Conservation (phyloP, 164 flowering plant species). For the Taxillus chinensis region DNA sequence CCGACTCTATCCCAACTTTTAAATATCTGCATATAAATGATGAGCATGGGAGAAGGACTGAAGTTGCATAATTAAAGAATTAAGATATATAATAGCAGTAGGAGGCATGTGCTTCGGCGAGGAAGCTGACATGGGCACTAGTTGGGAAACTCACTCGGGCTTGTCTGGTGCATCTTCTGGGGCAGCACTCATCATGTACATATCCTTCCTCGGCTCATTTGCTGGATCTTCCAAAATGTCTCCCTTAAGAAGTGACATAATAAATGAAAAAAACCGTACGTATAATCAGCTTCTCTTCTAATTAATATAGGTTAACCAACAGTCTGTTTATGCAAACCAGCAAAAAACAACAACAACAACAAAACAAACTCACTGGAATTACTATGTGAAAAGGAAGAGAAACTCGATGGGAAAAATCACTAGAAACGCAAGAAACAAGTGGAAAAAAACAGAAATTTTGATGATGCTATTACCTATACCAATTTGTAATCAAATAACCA, state of each 20-base stretch:
- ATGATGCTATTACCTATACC: too few species aligned
- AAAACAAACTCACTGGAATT: too few species aligned
- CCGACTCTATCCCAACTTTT: slow-evolving; percentile 65
- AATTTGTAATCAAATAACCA: too few species aligned
- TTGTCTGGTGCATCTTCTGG: slow-evolving; percentile 81
- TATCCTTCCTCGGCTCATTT: slow-evolving; percentile 83
- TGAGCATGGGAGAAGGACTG: neutral
- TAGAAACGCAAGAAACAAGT: too few species aligned
- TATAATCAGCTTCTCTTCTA: too few species aligned
- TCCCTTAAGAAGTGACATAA: slow-evolving; percentile 41
- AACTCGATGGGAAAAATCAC: too few species aligned
- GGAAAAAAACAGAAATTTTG: too few species aligned
- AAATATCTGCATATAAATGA: slow-evolving; percentile 38
- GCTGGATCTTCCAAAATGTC: slow-evolving; percentile 91
- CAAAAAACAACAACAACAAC: too few species aligned
- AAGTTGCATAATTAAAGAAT: neutral
- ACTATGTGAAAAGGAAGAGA: too few species aligned
- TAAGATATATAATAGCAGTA: neutral
- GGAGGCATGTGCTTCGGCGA: neutral
- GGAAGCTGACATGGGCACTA: neutral
- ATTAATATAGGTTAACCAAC: too few species aligned
- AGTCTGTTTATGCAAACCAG: too few species aligned
- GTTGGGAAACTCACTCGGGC: slow-evolving; percentile 53
- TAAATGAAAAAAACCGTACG: too few species aligned
- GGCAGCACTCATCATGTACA: slow-evolving; percentile 80